Evolutionary conservation across 1,284 basidiomycete species (phyloP).

Genomic region (Gymnopus androsaceus): DNA sequence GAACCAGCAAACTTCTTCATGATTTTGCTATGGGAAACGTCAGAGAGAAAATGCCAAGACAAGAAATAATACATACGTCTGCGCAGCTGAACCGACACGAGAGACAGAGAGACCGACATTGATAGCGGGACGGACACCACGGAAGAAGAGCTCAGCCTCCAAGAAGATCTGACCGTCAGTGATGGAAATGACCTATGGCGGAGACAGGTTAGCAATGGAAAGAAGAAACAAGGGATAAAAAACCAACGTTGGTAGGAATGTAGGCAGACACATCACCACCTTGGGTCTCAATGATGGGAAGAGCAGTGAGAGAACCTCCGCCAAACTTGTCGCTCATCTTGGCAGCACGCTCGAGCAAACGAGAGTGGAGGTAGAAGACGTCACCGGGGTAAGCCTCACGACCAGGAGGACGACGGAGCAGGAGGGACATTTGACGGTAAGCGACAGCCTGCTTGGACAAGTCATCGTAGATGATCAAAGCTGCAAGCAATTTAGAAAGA

Average conservation of each 20-base stretch:
- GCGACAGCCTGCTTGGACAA: slow-evolving; percentile 99
- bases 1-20: slow-evolving; percentile 99
- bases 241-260: slow-evolving; percentile 81
- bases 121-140: slow-evolving; percentile 98
- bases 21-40: slow-evolving; percentile 67
- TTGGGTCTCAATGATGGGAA: slow-evolving; percentile 99
- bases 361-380: slow-evolving; percentile 99
- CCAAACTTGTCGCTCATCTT: slow-evolving; percentile 99
- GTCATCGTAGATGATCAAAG: slow-evolving; percentile 99
- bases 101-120: slow-evolving; percentile 99
- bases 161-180: slow-evolving; percentile 99
- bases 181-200: slow-evolving; percentile 92
- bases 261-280: slow-evolving; percentile 99
- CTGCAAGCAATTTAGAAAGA: slow-evolving; percentile 37
- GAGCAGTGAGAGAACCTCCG: slow-evolving; percentile 96
- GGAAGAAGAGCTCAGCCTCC: slow-evolving; percentile 99
- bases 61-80: slow-evolving; percentile 68
- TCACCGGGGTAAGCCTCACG: slow-evolving; percentile 99
- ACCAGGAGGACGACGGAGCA: slow-evolving; percentile 99
- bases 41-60: slow-evolving; percentile 11
- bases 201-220: slow-evolving; percentile 13
- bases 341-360: slow-evolving; percentile 98
- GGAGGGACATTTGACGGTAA: slow-evolving; percentile 99
- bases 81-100: slow-evolving; percentile 98
- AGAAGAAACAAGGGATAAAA: slow-evolving; percentile 6